These are phyloP conservation scores for Ophiocordyceps sinensis DNA, from an alignment of 2,329 filamentous ascomycete species.

Conservation along the genomic window DNA sequence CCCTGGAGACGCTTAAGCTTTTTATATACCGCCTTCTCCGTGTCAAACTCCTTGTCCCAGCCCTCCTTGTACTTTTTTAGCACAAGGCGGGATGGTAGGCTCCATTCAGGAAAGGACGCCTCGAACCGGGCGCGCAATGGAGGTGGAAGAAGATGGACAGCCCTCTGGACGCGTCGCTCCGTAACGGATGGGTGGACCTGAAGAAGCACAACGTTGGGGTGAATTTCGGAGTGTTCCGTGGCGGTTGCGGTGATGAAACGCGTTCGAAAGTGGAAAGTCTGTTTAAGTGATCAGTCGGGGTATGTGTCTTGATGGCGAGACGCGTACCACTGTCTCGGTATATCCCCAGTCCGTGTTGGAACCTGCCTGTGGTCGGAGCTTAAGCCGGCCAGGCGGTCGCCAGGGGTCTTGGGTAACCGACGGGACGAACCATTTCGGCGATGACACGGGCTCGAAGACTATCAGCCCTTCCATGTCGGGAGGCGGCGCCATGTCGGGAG, in stretches of 20 bases:
- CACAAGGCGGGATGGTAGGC: slow-evolving; percentile 2
- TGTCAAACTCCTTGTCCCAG: slow-evolving; percentile 14
- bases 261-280: not conserved
- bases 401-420: not conserved
- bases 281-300: not conserved
- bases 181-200: not conserved
- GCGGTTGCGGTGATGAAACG: not conserved
- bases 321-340: not conserved
- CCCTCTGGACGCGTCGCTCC: not conserved
- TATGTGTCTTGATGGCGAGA: not conserved
- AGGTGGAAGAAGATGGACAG: not conserved
- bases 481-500: too few relatives aligned
- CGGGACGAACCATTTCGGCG: not conserved
- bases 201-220: too few relatives aligned
- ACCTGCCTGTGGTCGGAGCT: not conserved
- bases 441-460: not conserved
- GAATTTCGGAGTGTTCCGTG: too few relatives aligned
- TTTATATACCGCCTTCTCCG: slow-evolving; percentile 9
- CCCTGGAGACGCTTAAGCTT: slow-evolving; percentile 10
- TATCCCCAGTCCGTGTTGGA: not conserved
- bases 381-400: not conserved
- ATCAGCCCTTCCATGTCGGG: not conserved
- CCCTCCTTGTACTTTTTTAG: slow-evolving; percentile 8
- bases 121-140: not conserved
- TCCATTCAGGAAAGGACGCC: not conserved